These are phyloP conservation scores for Phaeosphaeria sp. DNA, from an alignment of 2,329 filamentous ascomycete genomes.

Conservation along the genomic window DNA sequence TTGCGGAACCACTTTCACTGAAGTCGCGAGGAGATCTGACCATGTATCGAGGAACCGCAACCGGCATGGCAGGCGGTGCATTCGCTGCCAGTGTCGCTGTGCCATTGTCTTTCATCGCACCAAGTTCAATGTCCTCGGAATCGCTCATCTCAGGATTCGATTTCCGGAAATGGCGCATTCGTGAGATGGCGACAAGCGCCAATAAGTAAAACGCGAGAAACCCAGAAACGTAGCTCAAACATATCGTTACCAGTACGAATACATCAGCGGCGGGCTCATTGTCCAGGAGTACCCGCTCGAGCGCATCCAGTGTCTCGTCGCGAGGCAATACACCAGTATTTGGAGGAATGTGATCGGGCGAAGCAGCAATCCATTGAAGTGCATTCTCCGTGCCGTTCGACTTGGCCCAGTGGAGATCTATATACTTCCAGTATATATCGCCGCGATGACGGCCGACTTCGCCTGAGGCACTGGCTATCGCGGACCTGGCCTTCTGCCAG, in stretches of 20 bases:
- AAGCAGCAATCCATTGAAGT: background rate
- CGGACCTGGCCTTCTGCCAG: conserved; percentile 11
- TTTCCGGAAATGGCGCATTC: no score
- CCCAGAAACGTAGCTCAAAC: conserved; percentile 3
- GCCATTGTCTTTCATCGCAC: no score
- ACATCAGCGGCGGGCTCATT: conserved; percentile 13
- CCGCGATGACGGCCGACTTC: conserved; percentile 7
- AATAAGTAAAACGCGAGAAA: conserved; percentile 4
- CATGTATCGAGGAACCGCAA: no score
- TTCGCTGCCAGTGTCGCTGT: background rate
- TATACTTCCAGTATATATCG: conserved; percentile 17
- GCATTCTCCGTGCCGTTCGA: background rate
- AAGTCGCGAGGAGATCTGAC: no score
- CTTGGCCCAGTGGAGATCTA: background rate
- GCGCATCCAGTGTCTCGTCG: conserved; percentile 2
- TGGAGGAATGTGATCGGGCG: background rate
- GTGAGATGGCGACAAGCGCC: no score
- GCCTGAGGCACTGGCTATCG: background rate
- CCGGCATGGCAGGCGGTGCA: no score
- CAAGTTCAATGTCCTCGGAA: no score
- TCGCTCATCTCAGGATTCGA: no score
- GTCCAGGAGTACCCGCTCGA: conserved; percentile 2
- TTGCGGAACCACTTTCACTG: no score
- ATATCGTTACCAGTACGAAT: conserved; percentile 6
- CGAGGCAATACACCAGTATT: background rate